Percentiles rank a stretch among this genome's conserved stretches.
phyloP scores from a whole-genome alignment of 306 rosid genomes.

The Pyrus pyrifolia region DNA sequence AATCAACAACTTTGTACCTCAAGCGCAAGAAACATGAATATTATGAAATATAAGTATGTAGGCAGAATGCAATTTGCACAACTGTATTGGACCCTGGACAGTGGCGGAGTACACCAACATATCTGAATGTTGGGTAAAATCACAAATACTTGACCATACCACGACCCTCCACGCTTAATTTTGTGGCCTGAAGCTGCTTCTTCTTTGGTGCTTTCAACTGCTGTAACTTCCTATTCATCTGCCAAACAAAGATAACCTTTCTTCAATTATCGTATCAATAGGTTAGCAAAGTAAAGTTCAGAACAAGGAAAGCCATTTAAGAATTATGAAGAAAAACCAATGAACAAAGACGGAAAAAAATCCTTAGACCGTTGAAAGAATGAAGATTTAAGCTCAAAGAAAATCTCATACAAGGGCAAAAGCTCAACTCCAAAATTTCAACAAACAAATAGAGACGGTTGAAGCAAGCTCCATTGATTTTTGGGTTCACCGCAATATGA shows the following conservation, averaged over 20 bases:
- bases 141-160: slow-evolving; percentile 85
- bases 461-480: not conserved
- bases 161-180: slow-evolving; percentile 93
- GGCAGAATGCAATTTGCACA: not conserved
- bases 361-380: not conserved
- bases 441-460: not conserved
- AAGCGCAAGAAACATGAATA: not conserved
- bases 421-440: not conserved
- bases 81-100: not conserved
- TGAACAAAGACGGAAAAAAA: not conserved
- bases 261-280: not conserved
- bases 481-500: not conserved
- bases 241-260: slow-evolving; percentile 5
- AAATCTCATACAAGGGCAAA: not conserved
- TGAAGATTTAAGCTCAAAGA: not conserved
- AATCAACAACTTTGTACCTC: not conserved
- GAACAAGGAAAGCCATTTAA: not conserved
- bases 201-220: slow-evolving; percentile 93
- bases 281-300: not conserved
- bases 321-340: not conserved
- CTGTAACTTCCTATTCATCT: slow-evolving; percentile 98
- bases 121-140: not conserved
- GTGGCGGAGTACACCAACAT: not conserved
- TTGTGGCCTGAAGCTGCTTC: slow-evolving; percentile 95
- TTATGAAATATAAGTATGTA: not conserved